These are phyloP conservation scores for Physaria fendleri DNA, from an alignment of 345 rosid genomes.

Conservation along the genomic window DNA sequence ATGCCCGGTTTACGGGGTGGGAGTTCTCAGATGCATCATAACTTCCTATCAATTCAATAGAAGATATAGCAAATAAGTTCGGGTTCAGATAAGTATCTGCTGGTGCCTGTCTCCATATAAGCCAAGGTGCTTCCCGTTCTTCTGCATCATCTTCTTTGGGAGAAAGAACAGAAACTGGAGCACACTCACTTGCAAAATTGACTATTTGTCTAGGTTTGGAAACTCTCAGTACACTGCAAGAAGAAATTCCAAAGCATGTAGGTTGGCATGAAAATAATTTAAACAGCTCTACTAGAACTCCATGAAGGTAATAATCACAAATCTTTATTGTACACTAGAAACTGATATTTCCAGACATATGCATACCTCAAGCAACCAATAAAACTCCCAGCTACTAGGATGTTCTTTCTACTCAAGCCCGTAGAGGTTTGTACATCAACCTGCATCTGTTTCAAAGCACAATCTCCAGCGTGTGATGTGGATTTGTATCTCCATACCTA, in stretches of 20 bases:
- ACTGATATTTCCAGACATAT: not conserved
- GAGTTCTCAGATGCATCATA: constrained; percentile 21
- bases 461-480: constrained; percentile 34
- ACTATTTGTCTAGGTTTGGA: constrained; percentile 39
- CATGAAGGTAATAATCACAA: not conserved
- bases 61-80: constrained; percentile 54
- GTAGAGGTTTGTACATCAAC: constrained; percentile 38
- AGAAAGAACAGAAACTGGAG: constrained; percentile 53
- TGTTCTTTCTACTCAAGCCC: constrained; percentile 42
- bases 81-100: constrained; percentile 20
- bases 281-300: not conserved
- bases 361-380: constrained; percentile 59
- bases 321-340: not conserved
- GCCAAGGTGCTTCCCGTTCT: constrained; percentile 31
- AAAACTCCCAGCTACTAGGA: constrained; percentile 47
- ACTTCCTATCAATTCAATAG: constrained; percentile 39
- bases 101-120: too few relatives aligned
- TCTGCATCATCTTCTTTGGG: constrained; percentile 25
- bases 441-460: constrained; percentile 43
- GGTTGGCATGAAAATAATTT: constrained; percentile 20
- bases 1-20: constrained; percentile 30
- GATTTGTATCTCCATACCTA: constrained; percentile 47
- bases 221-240: constrained; percentile 63
- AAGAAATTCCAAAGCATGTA: constrained; percentile 41
- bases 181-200: constrained; percentile 29